Conservation (phyloP, 164 flowering plant species). For the Kingdonia uniflora region DNA sequence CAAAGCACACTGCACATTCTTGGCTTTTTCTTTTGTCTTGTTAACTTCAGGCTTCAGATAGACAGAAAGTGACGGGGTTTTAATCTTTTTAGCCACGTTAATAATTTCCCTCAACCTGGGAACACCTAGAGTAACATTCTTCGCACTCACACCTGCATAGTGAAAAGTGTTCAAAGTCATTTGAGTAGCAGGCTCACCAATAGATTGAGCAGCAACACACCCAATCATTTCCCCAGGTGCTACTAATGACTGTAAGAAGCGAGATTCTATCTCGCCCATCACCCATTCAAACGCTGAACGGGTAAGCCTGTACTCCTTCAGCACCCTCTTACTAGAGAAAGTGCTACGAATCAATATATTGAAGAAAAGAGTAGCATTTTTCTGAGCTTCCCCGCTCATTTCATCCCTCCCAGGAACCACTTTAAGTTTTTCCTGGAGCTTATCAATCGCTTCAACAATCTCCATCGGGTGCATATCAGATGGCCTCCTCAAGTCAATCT, state of each 20-base stretch:
- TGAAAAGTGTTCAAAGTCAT: conserved; percentile 98
- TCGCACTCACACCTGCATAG: conserved; percentile 99
- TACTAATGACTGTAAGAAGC: conserved; percentile 88
- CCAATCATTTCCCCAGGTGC: conserved; percentile 99
- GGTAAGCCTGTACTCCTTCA: conserved; percentile 85
- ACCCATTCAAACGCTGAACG: conserved; percentile 99
- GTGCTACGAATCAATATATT: conserved; percentile 90
- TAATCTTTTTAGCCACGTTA: conserved; percentile 95
- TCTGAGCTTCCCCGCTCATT: conserved; percentile 90
- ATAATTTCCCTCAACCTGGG: conserved; percentile 96
- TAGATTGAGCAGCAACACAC: conserved; percentile 98
- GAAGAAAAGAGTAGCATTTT: conserved; percentile 92
- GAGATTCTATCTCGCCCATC: conserved; percentile 92
- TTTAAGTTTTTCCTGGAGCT: conserved; percentile 87
- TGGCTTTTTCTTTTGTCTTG: conserved; percentile 84
- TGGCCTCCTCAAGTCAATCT: conserved; percentile 72
- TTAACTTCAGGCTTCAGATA: conserved; percentile 72
- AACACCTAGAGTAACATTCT: conserved; percentile 98
- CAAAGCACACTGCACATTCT: conserved; percentile 91
- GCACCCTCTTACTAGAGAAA: conserved; percentile 83
- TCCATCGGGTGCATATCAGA: conserved; percentile 99
- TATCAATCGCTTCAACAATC: conserved; percentile 91
- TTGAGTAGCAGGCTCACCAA: conserved; percentile 99
- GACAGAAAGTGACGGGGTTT: conserved; percentile 95
- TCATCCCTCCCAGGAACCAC: conserved; percentile 96